Conservation (phyloP, 768 basidiomycete species). For the Cyclocybe aegerita region DNA sequence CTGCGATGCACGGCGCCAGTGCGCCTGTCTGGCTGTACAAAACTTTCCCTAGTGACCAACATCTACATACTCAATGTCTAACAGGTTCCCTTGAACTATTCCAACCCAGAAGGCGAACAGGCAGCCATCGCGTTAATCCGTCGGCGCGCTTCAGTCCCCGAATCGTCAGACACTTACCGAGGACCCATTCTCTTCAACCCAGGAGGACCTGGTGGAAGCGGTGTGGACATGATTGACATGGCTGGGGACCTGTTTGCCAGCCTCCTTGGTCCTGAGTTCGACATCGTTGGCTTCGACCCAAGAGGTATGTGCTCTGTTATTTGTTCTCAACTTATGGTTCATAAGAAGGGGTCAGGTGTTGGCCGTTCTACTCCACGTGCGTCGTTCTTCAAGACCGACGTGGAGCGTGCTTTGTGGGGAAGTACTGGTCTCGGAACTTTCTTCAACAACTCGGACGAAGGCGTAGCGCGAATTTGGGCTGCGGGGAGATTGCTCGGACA, state of each 20-base stretch:
- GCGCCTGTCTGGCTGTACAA: slow-evolving; percentile 27
- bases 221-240: slow-evolving; percentile 26
- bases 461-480: slow-evolving; percentile 31
- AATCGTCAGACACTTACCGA: slow-evolving; percentile 28
- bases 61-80: background rate
- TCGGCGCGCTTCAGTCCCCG: slow-evolving; percentile 30
- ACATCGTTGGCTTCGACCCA: slow-evolving; percentile 52
- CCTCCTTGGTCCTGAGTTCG: slow-evolving; percentile 43
- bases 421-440: slow-evolving; percentile 13
- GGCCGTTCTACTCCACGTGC: slow-evolving; percentile 30
- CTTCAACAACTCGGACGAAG: slow-evolving; percentile 24
- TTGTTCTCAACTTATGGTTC: background rate
- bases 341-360: slow-evolving; percentile 24
- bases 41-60: background rate
- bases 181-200: slow-evolving; percentile 47
- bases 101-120: slow-evolving; percentile 32
- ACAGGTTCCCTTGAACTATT: slow-evolving; percentile 24
- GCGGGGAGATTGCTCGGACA: slow-evolving; percentile 22
- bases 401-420: slow-evolving; percentile 24
- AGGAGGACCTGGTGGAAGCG: slow-evolving; percentile 47
- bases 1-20: slow-evolving; percentile 24
- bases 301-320: slow-evolving; percentile 28
- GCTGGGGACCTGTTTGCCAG: slow-evolving; percentile 24
- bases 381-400: slow-evolving; percentile 30
- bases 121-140: slow-evolving; percentile 44